Evolutionary conservation across 495 filamentous ascomycete species (phyloP).

Genomic region (Wilcoxina mikolae): DNA sequence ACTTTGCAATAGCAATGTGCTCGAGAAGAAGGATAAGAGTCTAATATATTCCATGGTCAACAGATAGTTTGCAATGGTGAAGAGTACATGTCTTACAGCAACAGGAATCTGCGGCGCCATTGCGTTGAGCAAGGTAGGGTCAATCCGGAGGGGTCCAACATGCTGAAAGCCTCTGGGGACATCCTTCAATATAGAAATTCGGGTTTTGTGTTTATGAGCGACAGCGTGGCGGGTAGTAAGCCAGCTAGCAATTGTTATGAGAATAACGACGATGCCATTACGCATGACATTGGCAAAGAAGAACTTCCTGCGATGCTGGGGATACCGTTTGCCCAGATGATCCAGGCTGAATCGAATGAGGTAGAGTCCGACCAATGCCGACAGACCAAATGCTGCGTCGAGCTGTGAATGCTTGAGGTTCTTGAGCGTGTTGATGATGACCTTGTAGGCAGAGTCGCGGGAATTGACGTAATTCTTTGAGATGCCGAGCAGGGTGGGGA

Average conservation of each 20-base stretch:
- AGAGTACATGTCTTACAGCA: constrained; percentile 10
- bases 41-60: no score
- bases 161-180: constrained; percentile 24
- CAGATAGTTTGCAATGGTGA: no score
- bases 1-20: constrained; percentile 42
- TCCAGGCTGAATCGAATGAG: constrained; percentile 35
- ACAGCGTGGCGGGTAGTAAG: constrained; percentile 28
- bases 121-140: constrained; percentile 13
- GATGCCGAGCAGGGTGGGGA: constrained; percentile 37
- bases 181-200: constrained; percentile 23
- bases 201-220: constrained; percentile 32
- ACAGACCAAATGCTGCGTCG: constrained; percentile 41
- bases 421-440: constrained; percentile 42
- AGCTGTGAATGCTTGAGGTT: constrained; percentile 33
- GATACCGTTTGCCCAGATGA: constrained; percentile 32
- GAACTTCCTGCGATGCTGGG: constrained; percentile 20
- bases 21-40: constrained; percentile 41
- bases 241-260: constrained; percentile 22
- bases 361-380: constrained; percentile 37
- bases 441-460: constrained; percentile 35
- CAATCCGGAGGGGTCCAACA: constrained; percentile 22
- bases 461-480: constrained; percentile 33
- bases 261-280: constrained; percentile 24
- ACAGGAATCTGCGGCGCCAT: constrained; percentile 23
- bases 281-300: constrained; percentile 25